Percentiles rank a stretch among this genome's conserved stretches.
Evolutionary conservation across 805 yeast genomes (phyloP).

Genomic region (Candida wancherniae): DNA sequence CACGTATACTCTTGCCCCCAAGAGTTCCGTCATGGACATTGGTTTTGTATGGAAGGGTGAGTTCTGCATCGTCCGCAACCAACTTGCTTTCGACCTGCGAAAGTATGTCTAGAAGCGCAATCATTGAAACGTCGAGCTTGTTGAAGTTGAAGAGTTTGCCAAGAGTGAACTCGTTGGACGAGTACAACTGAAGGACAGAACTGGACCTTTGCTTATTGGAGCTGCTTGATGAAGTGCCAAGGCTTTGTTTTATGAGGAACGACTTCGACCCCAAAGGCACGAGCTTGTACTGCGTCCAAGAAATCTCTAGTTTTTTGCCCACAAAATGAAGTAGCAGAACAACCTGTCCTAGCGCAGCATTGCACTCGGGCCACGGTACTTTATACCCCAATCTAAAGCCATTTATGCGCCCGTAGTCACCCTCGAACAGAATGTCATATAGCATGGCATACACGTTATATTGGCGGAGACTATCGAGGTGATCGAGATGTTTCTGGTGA

Average conservation of each 20-base stretch:
- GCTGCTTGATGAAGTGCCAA: neutral
- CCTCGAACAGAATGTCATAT: constrained; percentile 74
- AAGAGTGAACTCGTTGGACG: constrained; percentile 68
- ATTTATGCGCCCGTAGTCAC: constrained; percentile 74
- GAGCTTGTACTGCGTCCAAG: constrained; percentile 55
- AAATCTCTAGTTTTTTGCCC: constrained; percentile 49
- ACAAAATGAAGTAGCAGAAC: constrained; percentile 66
- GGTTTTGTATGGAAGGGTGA: constrained; percentile 73
- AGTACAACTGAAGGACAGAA: constrained; percentile 51
- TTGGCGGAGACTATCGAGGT: constrained; percentile 64
- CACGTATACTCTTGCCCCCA: constrained; percentile 71
- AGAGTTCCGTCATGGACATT: constrained; percentile 53
- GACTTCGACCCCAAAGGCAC: constrained; percentile 85
- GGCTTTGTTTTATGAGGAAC: constrained; percentile 51
- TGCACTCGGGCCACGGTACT: constrained; percentile 87
- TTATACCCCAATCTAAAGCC: constrained; percentile 73
- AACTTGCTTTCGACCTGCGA: constrained; percentile 44
- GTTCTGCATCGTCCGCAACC: constrained; percentile 43
- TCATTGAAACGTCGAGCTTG: constrained; percentile 76
- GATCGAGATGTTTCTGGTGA: constrained; percentile 57
- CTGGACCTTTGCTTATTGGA: constrained; percentile 19
- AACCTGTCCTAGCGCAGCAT: constrained; percentile 87
- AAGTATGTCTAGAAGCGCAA: constrained; percentile 64
- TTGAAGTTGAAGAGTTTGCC: constrained; percentile 71
- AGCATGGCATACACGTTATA: constrained; percentile 81